Evolutionary conservation across 2,329 filamentous ascomycete genomes (phyloP).

Genomic region (Penicillium hesseltinei): DNA sequence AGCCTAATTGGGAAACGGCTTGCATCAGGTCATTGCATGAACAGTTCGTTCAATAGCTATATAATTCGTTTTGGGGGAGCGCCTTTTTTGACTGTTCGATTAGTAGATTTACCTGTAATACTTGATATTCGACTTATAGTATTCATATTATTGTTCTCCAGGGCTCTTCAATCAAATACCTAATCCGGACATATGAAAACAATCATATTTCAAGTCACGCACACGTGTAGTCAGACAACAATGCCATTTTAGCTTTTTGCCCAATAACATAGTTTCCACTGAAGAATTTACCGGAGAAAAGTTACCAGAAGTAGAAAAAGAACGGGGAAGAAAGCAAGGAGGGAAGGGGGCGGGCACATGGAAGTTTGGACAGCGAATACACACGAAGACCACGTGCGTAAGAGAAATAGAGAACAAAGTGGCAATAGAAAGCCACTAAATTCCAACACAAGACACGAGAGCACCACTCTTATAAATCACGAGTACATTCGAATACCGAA

Average conservation of each 20-base stretch:
- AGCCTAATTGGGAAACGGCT: neutral
- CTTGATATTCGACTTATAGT: neutral
- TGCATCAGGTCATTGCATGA: neutral
- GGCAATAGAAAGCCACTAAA: neutral
- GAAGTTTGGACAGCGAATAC: neutral
- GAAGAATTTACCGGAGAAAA: neutral
- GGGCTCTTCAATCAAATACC: neutral
- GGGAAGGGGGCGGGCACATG: too few species aligned
- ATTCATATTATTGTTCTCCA: neutral
- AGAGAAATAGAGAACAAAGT: neutral
- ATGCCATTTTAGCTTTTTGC: neutral
- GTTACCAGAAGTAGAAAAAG: neutral
- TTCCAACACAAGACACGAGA: neutral
- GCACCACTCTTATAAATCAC: neutral
- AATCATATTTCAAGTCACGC: neutral
- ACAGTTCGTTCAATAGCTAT: neutral
- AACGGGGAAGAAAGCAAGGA: neutral
- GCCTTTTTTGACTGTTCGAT: neutral
- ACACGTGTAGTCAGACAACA: neutral
- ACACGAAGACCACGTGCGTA: neutral
- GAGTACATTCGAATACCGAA: neutral
- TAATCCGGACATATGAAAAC: neutral
- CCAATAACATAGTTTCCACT: neutral
- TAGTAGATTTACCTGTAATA: too few species aligned
- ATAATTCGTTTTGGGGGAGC: neutral